phyloP scores from a whole-genome alignment of 805 yeast species.

The Metschnikowia similis region DNA sequence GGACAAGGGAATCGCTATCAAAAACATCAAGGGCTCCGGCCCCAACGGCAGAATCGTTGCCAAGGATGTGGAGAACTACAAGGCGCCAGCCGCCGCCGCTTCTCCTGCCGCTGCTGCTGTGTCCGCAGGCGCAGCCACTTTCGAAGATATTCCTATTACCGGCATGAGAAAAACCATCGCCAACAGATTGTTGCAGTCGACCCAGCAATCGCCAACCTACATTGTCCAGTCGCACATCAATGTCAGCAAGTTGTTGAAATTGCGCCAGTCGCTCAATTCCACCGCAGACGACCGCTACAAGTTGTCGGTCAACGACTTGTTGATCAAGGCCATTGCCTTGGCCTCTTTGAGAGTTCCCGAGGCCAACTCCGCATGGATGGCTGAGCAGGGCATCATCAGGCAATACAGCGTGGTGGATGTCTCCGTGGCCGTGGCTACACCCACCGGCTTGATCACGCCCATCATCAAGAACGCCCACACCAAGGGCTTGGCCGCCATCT shows the following conservation, averaged over 20 bases:
- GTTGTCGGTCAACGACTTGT: slow-evolving; percentile 88
- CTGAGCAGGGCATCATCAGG: slow-evolving; percentile 83
- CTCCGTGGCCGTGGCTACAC: slow-evolving; percentile 98
- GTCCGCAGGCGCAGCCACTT: slow-evolving; percentile 53
- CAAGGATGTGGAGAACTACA: slow-evolving; percentile 77
- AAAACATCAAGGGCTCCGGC: slow-evolving; percentile 85
- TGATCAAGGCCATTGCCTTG: slow-evolving; percentile 89
- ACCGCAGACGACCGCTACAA: slow-evolving; percentile 82
- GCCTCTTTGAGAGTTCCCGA: slow-evolving; percentile 90
- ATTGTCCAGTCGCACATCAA: slow-evolving; percentile 84
- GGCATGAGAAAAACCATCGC: slow-evolving; percentile 94
- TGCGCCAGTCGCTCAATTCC: slow-evolving; percentile 85
- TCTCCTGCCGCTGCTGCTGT: slow-evolving; percentile 31
- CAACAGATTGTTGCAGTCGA: slow-evolving; percentile 78
- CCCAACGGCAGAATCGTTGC: slow-evolving; percentile 93
- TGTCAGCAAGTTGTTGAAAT: slow-evolving; percentile 84
- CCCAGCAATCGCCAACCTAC: slow-evolving; percentile 85
- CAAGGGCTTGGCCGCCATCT: slow-evolving; percentile 81
- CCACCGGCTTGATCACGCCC: slow-evolving; percentile 95
- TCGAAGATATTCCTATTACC: slow-evolving; percentile 79
- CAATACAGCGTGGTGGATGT: slow-evolving; percentile 90
- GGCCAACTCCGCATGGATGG: slow-evolving; percentile 92
- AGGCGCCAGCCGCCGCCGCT: slow-evolving; percentile 43
- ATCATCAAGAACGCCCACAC: slow-evolving; percentile 84
- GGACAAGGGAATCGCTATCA: slow-evolving; percentile 85